Percentiles rank a stretch among this genome's conserved stretches.
Evolutionary conservation across 164 flowering plant species (phyloP).

Genomic region (Vitis labrusca): DNA sequence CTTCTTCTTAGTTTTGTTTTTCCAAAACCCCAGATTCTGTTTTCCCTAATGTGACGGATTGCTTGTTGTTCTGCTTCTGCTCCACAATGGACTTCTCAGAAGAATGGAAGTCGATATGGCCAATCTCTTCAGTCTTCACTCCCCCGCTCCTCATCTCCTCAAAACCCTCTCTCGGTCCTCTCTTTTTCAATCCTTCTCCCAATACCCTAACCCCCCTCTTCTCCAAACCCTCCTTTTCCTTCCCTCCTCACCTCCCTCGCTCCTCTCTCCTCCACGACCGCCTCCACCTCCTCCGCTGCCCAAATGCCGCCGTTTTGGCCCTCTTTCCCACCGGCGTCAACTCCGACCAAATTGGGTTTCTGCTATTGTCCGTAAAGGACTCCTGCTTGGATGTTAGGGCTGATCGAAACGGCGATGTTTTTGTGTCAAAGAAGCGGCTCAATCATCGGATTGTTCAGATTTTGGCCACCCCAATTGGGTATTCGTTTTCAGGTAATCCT

Average conservation of each 20-base stretch:
- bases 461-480: conserved; percentile 25
- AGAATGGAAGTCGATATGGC: conserved; percentile 57
- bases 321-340: conserved; percentile 56
- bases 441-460: conserved; percentile 36
- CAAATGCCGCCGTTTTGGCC: conserved; percentile 13
- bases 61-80: too few relatives aligned
- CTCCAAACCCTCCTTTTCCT: conserved; percentile 35
- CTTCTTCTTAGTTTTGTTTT: too few relatives aligned
- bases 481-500: conserved; percentile 6
- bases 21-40: too few relatives aligned
- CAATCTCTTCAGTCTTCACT: conserved; percentile 28
- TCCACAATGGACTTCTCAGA: conserved; percentile 48
- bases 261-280: conserved; percentile 21
- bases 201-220: conserved; percentile 25
- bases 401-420: conserved; percentile 16
- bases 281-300: conserved; percentile 39
- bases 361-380: conserved; percentile 25
- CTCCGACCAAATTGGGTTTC: conserved; percentile 48
- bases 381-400: conserved; percentile 1
- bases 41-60: too few relatives aligned
- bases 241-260: conserved; percentile 28
- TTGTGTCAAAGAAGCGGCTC: conserved; percentile 12
- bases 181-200: conserved; percentile 46
- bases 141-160: conserved; percentile 47
- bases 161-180: conserved; percentile 25